Conservation (phyloP, 1,284 basidiomycete species). For the Leccinum ponderosum region DNA sequence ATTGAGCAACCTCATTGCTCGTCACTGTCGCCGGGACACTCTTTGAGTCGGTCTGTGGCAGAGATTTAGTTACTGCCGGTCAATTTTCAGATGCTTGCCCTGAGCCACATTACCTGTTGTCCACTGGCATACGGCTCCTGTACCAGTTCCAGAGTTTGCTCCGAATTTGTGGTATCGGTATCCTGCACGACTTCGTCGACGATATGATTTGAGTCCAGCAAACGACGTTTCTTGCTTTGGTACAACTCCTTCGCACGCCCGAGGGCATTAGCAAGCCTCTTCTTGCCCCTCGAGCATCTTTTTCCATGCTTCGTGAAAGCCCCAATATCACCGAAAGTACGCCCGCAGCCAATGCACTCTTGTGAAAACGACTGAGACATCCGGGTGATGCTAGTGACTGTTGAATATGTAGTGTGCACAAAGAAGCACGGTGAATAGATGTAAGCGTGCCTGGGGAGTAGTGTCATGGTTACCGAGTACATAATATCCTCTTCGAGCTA, state of each 20-base stretch:
- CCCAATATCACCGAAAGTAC: not conserved
- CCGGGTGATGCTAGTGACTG: too few relatives aligned
- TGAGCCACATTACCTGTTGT: not conserved
- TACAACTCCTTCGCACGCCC: not conserved
- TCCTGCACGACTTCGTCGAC: not conserved
- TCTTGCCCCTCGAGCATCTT: not conserved
- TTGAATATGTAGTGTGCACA: too few relatives aligned
- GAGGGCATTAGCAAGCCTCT: not conserved
- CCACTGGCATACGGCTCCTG: not conserved
- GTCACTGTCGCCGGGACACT: not conserved
- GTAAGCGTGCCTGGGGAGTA: too few relatives aligned
- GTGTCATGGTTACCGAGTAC: too few relatives aligned
- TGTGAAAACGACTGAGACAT: not conserved
- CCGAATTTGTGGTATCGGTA: not conserved
- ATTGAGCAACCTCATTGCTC: not conserved
- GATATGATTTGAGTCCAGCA: not conserved
- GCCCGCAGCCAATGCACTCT: not conserved
- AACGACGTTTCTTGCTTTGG: not conserved
- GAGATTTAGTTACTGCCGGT: not conserved
- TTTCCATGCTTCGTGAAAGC: not conserved
- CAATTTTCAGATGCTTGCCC: not conserved
- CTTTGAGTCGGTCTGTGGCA: not conserved
- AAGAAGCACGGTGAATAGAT: too few relatives aligned
- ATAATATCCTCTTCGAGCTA: constrained; percentile 61
- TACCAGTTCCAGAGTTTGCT: not conserved